Conservation (phyloP, 2,329 filamentous ascomycete species). For the Botrytis squamosa region DNA sequence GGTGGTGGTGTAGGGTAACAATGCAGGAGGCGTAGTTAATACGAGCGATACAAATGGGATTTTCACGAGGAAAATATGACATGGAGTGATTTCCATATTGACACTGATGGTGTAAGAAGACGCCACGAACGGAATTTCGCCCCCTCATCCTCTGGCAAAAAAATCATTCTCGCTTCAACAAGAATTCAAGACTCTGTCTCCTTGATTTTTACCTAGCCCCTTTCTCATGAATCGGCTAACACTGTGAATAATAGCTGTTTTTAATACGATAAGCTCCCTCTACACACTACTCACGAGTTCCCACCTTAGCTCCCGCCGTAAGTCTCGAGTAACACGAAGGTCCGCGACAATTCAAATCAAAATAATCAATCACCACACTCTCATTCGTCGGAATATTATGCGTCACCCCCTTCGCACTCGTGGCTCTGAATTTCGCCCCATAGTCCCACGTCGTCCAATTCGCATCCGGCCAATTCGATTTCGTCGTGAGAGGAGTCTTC, state of each 20-base stretch:
- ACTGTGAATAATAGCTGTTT: neutral
- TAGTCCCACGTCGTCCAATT: slow-evolving; percentile 36
- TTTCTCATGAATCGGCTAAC: neutral
- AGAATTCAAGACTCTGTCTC: no score
- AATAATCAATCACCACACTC: slow-evolving; percentile 29
- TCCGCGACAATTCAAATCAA: slow-evolving; percentile 28
- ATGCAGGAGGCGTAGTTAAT: no score
- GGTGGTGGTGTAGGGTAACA: no score
- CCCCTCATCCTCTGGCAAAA: no score
- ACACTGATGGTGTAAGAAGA: no score
- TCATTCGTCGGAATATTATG: slow-evolving; percentile 33
- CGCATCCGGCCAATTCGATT: slow-evolving; percentile 31
- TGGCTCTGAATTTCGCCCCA: slow-evolving; percentile 29
- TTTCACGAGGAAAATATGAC: no score
- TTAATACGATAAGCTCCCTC: neutral
- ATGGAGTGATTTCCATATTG: no score
- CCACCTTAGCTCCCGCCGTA: neutral
- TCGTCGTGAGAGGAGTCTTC: slow-evolving; percentile 27
- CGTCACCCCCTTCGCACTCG: slow-evolving; percentile 26
- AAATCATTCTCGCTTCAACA: no score
- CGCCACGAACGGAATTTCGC: no score
- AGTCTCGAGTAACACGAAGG: slow-evolving; percentile 18
- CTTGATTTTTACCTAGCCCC: no score
- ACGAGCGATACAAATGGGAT: no score
- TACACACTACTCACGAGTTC: neutral